These are phyloP conservation scores for Lentinula aciculospora DNA, from an alignment of 768 basidiomycete genomes.

Conservation along the genomic window DNA sequence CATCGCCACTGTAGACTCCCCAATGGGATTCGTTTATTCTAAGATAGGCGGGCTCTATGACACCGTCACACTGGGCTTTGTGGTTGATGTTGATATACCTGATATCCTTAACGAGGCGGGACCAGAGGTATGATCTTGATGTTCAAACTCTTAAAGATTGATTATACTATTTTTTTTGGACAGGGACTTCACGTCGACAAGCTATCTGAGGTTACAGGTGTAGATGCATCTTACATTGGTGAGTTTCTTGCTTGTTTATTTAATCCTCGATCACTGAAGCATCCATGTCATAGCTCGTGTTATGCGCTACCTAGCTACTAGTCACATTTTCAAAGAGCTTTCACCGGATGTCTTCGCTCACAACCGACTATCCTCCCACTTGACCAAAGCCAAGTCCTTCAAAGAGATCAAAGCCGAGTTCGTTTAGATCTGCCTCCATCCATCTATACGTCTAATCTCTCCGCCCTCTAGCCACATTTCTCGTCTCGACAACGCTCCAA, in stretches of 20 bases:
- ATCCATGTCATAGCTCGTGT: slow-evolving; percentile 13
- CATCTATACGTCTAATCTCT: not conserved
- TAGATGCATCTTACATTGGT: slow-evolving; percentile 23
- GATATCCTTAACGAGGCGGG: slow-evolving; percentile 30
- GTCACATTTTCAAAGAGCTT: slow-evolving; percentile 23
- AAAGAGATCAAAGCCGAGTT: slow-evolving; percentile 14
- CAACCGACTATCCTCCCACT: slow-evolving; percentile 18
- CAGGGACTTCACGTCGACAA: slow-evolving; percentile 28
- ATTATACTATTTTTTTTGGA: not conserved
- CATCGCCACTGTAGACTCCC: slow-evolving; percentile 15
- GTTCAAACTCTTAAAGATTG: too few relatives aligned
- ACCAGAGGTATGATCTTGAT: slow-evolving; percentile 7
- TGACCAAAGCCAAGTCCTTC: slow-evolving; percentile 19
- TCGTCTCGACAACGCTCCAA: slow-evolving; percentile 13
- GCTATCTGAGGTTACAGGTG: slow-evolving; percentile 22
- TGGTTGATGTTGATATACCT: slow-evolving; percentile 24
- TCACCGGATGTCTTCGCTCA: slow-evolving; percentile 20
- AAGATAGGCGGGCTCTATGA: slow-evolving; percentile 11
- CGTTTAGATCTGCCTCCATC: not conserved
- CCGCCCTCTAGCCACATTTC: slow-evolving; percentile 12
- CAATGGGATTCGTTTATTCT: slow-evolving; percentile 13
- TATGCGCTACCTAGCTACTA: slow-evolving; percentile 22
- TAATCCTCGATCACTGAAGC: not conserved
- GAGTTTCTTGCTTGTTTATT: not conserved
- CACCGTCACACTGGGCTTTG: slow-evolving; percentile 15